Evolutionary conservation across 2,329 filamentous ascomycete species (phyloP), one percentile per base, ranked within the genome.

Genomic region (Epichloe glyceriae): DNA sequence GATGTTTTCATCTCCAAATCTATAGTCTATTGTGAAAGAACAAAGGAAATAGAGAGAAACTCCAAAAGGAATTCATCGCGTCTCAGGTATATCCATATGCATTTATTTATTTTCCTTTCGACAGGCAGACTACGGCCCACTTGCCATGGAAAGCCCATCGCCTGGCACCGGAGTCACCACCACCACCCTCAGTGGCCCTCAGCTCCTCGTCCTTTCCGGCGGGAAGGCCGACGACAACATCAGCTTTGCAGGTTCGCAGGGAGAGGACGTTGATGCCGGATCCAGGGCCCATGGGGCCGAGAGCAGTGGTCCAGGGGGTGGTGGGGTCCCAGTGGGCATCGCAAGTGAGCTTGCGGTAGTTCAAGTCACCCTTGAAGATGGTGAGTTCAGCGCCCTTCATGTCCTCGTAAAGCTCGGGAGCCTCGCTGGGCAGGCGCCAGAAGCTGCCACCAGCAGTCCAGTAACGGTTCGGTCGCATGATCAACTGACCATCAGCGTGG

Each of bases 61-160:
- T 41, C 8, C 19, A 5, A 34, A 19, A 20, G 2, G 2, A 15
- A 5, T 35, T n/a, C 14, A 17, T 39, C 17, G 43, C 14, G 17
- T 26, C 20, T 42, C 4, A 17, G 26, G 43, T 47, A 52, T 40
- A 49, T 46, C 14, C 15, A n/a, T 20, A 14, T 39, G 40, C n/a
- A n/a, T 14, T 35, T 11, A 15, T 43, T 42, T 57, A 67, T 37
- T 60, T 57, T 7, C 63, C 66, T 42, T 66, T 53, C 5, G 67
- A 70, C 8, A 70, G 56, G 47, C 59, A 89, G 4, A 95, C 83
- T n/a, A 97, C 88, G 5, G 91, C 91, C 86, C 88, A 97, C 68
- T 96, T 96, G 41, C 91, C 91, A 62, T 80, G 86, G 90, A 90
- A 97, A 0, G 88, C 90, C 91, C 91, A 97, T 66, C 87, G 86